A percentile compares a stretch with the other conserved stretches of the same genome.
phyloP scores from a whole-genome alignment of 2,329 filamentous ascomycete species.

The Xylaria polymorpha region DNA sequence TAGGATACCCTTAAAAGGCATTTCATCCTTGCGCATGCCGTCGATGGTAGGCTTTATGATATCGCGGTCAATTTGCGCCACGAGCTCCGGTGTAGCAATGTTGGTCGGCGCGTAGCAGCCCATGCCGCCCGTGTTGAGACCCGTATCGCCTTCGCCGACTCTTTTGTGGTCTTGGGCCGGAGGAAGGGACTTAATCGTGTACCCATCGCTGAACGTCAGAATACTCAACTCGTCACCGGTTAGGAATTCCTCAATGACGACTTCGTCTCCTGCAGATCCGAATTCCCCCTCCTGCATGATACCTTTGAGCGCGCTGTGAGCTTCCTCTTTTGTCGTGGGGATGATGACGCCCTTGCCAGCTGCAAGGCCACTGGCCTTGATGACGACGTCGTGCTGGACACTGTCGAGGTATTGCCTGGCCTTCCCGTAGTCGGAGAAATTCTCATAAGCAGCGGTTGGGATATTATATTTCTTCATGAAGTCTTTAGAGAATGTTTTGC shows the following conservation, averaged over 20 bases:
- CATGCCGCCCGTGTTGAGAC: slow-evolving; percentile 97
- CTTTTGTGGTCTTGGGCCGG: slow-evolving; percentile 98
- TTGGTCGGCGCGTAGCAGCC: slow-evolving; percentile 95
- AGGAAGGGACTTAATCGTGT: slow-evolving; percentile 83
- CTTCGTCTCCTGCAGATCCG: slow-evolving; percentile 85
- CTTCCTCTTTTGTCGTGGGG: slow-evolving; percentile 83
- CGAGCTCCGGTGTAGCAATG: slow-evolving; percentile 78
- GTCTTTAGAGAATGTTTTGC: slow-evolving; percentile 97
- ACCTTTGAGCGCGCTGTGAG: slow-evolving; percentile 80
- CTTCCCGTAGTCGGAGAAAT: slow-evolving; percentile 81
- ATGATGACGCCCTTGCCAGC: slow-evolving; percentile 97
- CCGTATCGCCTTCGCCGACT: slow-evolving; percentile 88
- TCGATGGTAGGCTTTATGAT: slow-evolving; percentile 91
- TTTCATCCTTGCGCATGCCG: slow-evolving; percentile 85
- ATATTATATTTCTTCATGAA: slow-evolving; percentile 95
- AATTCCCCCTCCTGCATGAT: slow-evolving; percentile 94
- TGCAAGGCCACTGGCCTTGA: slow-evolving; percentile 93
- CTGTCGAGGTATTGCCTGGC: slow-evolving; percentile 80
- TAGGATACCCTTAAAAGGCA: slow-evolving; percentile 78
- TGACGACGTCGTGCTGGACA: slow-evolving; percentile 80
- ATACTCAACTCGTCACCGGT: slow-evolving; percentile 93
- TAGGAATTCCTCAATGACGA: slow-evolving; percentile 95
- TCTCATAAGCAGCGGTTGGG: slow-evolving; percentile 90
- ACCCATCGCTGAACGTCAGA: slow-evolving; percentile 90
- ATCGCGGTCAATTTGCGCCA: slow-evolving; percentile 80